Percentiles rank a stretch among this genome's conserved stretches.
Evolutionary conservation across 2,329 filamentous ascomycete genomes (phyloP).

Genomic region (Ceratocystis variospora): DNA sequence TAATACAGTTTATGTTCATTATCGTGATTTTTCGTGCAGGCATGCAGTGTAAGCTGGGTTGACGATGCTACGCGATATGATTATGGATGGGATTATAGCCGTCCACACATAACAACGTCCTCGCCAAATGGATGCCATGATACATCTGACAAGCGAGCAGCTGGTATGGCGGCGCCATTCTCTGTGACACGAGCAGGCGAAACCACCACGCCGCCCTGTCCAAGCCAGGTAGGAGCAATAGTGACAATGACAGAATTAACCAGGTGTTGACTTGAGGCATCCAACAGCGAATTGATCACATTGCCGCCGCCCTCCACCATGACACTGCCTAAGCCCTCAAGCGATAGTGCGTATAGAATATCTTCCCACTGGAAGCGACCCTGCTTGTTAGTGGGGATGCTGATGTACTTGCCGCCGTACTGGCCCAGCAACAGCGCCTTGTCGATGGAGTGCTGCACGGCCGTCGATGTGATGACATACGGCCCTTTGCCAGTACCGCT

Average conservation of each 20-base stretch:
- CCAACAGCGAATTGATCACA: constrained; percentile 72
- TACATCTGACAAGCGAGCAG: constrained; percentile 51
- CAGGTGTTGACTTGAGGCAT: constrained; percentile 43
- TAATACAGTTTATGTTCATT: constrained; percentile 24
- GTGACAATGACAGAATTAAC: constrained; percentile 74
- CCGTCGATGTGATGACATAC: constrained; percentile 48
- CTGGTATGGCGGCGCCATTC: constrained; percentile 40
- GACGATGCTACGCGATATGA: neutral
- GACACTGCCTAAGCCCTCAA: constrained; percentile 55
- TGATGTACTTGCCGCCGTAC: constrained; percentile 41
- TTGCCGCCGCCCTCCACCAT: constrained; percentile 85
- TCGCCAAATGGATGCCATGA: constrained; percentile 67
- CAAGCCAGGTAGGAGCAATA: constrained; percentile 82
- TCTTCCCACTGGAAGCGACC: constrained; percentile 47
- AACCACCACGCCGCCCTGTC: constrained; percentile 65
- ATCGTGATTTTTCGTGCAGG: neutral
- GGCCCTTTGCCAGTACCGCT: constrained; percentile 57
- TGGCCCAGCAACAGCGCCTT: constrained; percentile 32
- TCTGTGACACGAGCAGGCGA: constrained; percentile 48
- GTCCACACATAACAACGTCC: constrained; percentile 71
- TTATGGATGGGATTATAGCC: constrained; percentile 26
- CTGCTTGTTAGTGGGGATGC: constrained; percentile 26
- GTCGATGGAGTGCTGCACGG: constrained; percentile 32
- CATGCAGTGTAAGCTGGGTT: too few relatives aligned
- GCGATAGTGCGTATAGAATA: constrained; percentile 44